Conservation (phyloP, 257 asterid species). For the Galeopsis tetrahit region DNA sequence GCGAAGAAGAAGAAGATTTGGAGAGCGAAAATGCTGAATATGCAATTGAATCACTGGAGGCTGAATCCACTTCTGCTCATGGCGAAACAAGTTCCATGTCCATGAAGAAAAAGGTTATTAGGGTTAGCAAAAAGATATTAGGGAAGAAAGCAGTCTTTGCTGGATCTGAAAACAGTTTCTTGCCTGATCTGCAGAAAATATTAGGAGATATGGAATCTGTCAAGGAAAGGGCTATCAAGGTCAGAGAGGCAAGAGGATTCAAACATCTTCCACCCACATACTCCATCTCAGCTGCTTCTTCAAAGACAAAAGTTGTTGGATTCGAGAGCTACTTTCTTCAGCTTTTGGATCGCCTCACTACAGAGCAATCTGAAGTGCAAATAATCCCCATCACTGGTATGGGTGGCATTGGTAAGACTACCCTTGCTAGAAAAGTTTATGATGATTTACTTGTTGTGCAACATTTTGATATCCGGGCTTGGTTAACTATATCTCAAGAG, state of each 20-base stretch:
- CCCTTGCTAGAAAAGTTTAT: conserved; percentile 2
- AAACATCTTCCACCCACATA: not conserved
- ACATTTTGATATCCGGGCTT: not conserved
- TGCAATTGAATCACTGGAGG: not conserved
- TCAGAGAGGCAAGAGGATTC: not conserved
- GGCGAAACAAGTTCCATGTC: not conserved
- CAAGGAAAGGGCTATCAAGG: not conserved
- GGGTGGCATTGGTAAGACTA: conserved; percentile 12
- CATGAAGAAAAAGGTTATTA: not conserved
- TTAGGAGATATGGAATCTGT: not conserved
- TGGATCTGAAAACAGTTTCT: not conserved
- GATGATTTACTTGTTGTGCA: not conserved
- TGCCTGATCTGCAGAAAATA: not conserved
- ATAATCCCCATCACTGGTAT: not conserved
- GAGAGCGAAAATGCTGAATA: not conserved
- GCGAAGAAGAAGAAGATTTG: not conserved
- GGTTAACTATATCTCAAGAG: conserved; percentile 14
- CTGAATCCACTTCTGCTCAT: not conserved
- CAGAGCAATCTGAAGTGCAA: not conserved
- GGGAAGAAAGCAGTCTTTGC: not conserved
- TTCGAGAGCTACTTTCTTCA: not conserved
- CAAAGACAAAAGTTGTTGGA: not conserved
- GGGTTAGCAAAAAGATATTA: not conserved
- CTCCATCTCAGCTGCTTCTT: not conserved
- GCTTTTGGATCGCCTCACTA: conserved; percentile 4